phyloP scores from a whole-genome alignment of 2,329 filamentous ascomycete species.

The Hirsutella rhossiliensis region DNA sequence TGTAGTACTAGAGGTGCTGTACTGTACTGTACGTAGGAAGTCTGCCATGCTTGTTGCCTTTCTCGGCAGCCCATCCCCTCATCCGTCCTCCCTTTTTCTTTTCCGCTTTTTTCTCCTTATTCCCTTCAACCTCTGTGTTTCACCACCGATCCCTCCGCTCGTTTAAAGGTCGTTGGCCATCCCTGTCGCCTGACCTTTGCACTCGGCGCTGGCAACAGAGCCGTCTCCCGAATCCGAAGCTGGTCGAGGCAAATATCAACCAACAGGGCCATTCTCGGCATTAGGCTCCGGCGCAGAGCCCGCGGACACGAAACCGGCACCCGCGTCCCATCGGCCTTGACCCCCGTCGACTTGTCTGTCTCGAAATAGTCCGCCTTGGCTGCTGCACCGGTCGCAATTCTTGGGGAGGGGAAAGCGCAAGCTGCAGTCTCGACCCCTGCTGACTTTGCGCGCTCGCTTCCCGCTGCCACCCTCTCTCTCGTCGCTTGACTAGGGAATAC shows the following conservation, averaged over 20 bases:
- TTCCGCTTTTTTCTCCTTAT: neutral
- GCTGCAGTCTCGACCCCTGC: neutral
- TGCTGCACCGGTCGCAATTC: neutral
- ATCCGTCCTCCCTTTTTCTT: too few relatives aligned
- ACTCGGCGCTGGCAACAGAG: neutral
- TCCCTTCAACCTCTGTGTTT: neutral
- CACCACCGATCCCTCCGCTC: neutral
- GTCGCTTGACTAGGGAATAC: neutral
- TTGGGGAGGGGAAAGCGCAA: neutral
- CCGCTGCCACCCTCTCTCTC: neutral
- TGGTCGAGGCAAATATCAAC: too few relatives aligned
- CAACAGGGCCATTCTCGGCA: too few relatives aligned
- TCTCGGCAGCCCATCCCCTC: too few relatives aligned
- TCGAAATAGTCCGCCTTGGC: neutral
- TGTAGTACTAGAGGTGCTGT: too few relatives aligned
- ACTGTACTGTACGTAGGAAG: too few relatives aligned
- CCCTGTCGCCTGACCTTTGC: neutral
- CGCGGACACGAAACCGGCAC: neutral
- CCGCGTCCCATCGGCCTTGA: neutral
- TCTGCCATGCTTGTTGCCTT: too few relatives aligned
- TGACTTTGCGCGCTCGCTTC: neutral
- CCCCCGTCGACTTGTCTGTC: neutral
- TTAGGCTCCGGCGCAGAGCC: too few relatives aligned
- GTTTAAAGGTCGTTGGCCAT: neutral
- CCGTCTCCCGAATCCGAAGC: too few relatives aligned